phyloP scores from a whole-genome alignment of 768 basidiomycete genomes.

The Melanogaster broomeanus region DNA sequence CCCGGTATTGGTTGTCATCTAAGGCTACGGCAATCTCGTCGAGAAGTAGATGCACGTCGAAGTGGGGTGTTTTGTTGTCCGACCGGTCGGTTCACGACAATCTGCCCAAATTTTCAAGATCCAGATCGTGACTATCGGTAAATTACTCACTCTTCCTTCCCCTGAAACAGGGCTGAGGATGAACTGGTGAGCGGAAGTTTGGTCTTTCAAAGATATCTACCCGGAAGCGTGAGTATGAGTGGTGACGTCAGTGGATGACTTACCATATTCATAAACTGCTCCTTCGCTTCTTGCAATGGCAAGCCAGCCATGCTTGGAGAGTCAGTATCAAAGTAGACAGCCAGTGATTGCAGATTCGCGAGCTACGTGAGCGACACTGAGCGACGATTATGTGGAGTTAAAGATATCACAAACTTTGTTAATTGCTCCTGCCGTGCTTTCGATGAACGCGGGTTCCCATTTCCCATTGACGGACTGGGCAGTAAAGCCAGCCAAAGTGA shows the following conservation, averaged over 20 bases:
- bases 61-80: constrained; percentile 74
- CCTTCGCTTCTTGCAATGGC: constrained; percentile 61
- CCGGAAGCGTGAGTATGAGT: constrained; percentile 1
- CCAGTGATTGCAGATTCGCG: constrained; percentile 82
- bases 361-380: constrained; percentile 48
- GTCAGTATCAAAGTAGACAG: constrained; percentile 96
- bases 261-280: constrained; percentile 77
- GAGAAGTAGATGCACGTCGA: constrained; percentile 86
- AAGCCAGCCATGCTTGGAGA: constrained; percentile 74
- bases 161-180: constrained; percentile 95
- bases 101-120: constrained; percentile 39
- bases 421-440: constrained; percentile 81
- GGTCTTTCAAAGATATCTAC: constrained; percentile 54
- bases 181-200: constrained; percentile 70
- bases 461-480: constrained; percentile 85
- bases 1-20: constrained; percentile 93
- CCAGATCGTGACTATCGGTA: neutral
- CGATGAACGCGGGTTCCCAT: constrained; percentile 92
- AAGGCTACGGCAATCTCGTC: constrained; percentile 91
- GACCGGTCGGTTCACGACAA: constrained; percentile 82
- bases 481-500: constrained; percentile 86
- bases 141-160: constrained; percentile 73
- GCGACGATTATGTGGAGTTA: neutral
- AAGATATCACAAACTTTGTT: constrained; percentile 65
- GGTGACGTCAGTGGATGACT: constrained; percentile 2